phyloP scores from a whole-genome alignment of 176 grass and related monocot genomes.

The Chrysopogon serrulatus region DNA sequence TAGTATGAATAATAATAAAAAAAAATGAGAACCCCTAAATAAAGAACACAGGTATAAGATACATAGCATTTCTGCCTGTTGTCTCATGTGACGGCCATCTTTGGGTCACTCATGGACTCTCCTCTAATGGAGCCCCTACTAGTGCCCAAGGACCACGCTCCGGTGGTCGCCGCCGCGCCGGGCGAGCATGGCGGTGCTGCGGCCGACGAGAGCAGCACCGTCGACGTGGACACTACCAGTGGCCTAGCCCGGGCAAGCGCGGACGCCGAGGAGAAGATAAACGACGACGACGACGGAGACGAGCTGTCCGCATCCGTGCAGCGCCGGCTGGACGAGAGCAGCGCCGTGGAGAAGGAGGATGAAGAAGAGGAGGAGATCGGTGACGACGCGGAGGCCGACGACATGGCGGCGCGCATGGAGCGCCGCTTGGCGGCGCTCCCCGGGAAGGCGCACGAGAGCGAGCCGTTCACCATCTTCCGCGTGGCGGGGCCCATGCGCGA shows the following conservation, averaged over 20 bases:
- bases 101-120: background rate
- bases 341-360: background rate
- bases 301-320: background rate
- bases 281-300: background rate
- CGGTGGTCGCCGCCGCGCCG: background rate
- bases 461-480: slow-evolving; percentile 52
- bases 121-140: slow-evolving; percentile 12
- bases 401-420: slow-evolving; percentile 29
- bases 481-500: slow-evolving; percentile 41
- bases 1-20: background rate
- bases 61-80: too few species aligned
- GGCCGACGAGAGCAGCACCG: background rate
- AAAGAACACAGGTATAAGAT: too few species aligned
- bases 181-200: background rate
- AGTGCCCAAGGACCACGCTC: background rate
- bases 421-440: slow-evolving; percentile 20
- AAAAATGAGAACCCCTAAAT: too few species aligned
- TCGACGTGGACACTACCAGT: background rate
- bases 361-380: background rate
- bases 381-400: slow-evolving; percentile 4
- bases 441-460: slow-evolving; percentile 31
- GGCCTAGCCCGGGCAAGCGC: background rate
- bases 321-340: background rate
- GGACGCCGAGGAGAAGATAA: background rate
- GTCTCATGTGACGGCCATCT: background rate